Conservation (phyloP, 2,329 filamentous ascomycete genomes). For the Fusarium odoratissimum region DNA sequence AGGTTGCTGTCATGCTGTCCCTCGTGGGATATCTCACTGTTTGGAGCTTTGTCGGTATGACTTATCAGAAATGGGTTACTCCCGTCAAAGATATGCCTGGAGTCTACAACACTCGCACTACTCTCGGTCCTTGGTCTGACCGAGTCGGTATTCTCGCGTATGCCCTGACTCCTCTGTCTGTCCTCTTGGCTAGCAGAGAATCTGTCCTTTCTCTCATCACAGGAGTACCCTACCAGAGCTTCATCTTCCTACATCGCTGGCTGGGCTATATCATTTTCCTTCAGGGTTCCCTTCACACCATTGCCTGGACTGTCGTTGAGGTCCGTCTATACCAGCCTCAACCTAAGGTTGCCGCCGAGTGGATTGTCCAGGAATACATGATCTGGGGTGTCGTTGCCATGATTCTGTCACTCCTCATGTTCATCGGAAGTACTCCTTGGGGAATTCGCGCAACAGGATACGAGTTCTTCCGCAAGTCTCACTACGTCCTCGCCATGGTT, state of each 20-base stretch:
- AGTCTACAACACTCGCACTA: constrained; percentile 72
- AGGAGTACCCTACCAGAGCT: constrained; percentile 79
- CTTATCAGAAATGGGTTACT: constrained; percentile 76
- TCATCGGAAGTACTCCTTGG: constrained; percentile 65
- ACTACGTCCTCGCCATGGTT: constrained; percentile 78
- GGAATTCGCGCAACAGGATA: constrained; percentile 77
- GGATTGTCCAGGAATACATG: constrained; percentile 74
- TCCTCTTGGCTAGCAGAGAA: constrained; percentile 76
- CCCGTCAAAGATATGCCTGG: constrained; percentile 68
- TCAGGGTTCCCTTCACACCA: constrained; percentile 75
- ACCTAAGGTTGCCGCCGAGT: constrained; percentile 66
- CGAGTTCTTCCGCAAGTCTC: constrained; percentile 80
- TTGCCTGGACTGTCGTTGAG: constrained; percentile 77
- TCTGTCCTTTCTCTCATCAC: constrained; percentile 76
- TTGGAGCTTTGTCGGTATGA: constrained; percentile 76
- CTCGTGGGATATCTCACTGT: constrained; percentile 72
- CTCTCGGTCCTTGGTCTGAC: constrained; percentile 75
- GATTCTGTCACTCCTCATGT: constrained; percentile 70
- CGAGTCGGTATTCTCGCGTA: constrained; percentile 78
- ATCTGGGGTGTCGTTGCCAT: constrained; percentile 80
- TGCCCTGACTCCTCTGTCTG: constrained; percentile 76
- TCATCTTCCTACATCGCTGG: constrained; percentile 84
- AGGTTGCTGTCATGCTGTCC: constrained; percentile 70
- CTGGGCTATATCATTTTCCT: constrained; percentile 77
- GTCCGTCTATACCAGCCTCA: constrained; percentile 77